Base-by-base conservation (phyloP, 2,329 filamentous ascomycete genomes). In the Graphium sp. region DNA sequence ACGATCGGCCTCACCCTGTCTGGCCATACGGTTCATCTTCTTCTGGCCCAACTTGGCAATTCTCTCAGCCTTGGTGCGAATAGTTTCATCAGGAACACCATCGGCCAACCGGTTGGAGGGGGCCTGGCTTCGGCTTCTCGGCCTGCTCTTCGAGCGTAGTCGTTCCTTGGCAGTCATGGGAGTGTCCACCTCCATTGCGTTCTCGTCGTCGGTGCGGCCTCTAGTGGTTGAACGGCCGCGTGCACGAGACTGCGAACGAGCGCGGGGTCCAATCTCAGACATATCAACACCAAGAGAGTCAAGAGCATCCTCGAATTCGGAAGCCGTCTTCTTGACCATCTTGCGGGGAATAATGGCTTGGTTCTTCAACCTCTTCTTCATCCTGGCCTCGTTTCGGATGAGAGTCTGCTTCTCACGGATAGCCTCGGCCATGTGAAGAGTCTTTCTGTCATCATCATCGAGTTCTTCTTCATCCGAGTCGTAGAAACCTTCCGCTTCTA, bases 321-420 rank as follows among this genome's bases (percentile, higher is more conserved):
- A 79, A 29, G 93, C 63, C 36, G 80, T 76, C 61, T 85, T 83
- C 50, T 82, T 71, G 49, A 76, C 73, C 40, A 73, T 68, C 41
- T 75, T 79, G 45, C 89, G 75, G 15, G 89, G 91, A 38, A 98
- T 91, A 41, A 87, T 69, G 36, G 89, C 87, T 41, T 84, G 74
- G 64, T 98, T 98, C 76, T 98, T 95, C 50, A 98, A 73, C 23
- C 77, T 78, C 65, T 93, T 95, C 58, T 83, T 81, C 76, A 92
- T 84, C 58, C 81, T 80, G 37, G 83, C 80, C 45, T 92, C 89
- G 56, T 95, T 95, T 48, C 81, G 74, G 56, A 95, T 89, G 36
- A 94, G 64, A 37, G 76, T 69, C 42, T 83, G 76, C 72, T 95
- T 94, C 63, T 94, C 85, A 37, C 87, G 78, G 54, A 98, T 98